Evolutionary conservation across 805 yeast species (phyloP).

Genomic region (Lipomyces kockii): DNA sequence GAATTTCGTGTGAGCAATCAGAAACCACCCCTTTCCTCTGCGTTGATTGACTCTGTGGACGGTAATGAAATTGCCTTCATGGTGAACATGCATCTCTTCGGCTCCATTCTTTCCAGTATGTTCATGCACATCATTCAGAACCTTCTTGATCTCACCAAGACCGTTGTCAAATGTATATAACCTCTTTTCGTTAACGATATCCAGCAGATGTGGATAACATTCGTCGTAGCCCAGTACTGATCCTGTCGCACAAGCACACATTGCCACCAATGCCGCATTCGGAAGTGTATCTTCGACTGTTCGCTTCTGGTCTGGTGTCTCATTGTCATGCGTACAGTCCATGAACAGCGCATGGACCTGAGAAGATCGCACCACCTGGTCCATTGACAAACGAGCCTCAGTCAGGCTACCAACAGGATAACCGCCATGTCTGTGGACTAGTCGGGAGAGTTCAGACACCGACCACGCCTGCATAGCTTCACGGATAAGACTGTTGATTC

Average conservation of each 20-base stretch:
- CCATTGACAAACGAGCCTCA: slow-evolving; percentile 48
- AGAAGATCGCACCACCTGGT: slow-evolving; percentile 59
- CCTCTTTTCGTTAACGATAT: slow-evolving; percentile 78
- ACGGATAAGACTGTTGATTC: slow-evolving; percentile 84
- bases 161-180: slow-evolving; percentile 62
- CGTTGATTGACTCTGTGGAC: slow-evolving; percentile 83
- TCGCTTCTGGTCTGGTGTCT: slow-evolving; percentile 84
- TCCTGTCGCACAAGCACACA: slow-evolving; percentile 93
- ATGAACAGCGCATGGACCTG: slow-evolving; percentile 93
- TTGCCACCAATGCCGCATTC: slow-evolving; percentile 90
- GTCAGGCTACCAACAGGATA: slow-evolving; percentile 88
- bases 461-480: slow-evolving; percentile 98
- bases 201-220: slow-evolving; percentile 77
- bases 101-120: slow-evolving; percentile 56
- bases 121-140: slow-evolving; percentile 46
- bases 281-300: slow-evolving; percentile 94
- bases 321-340: slow-evolving; percentile 98
- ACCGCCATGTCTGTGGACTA: slow-evolving; percentile 93
- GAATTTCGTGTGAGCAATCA: slow-evolving; percentile 87
- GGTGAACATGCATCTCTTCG: slow-evolving; percentile 92
- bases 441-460: slow-evolving; percentile 79
- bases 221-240: slow-evolving; percentile 95
- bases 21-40: slow-evolving; percentile 85
- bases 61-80: slow-evolving; percentile 89
- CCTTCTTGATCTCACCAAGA: slow-evolving; percentile 70